Percentiles rank a stretch among this genome's conserved stretches.
phyloP scores from a whole-genome alignment of 2,329 filamentous ascomycete species.

The Exophiala lecanii-corni region DNA sequence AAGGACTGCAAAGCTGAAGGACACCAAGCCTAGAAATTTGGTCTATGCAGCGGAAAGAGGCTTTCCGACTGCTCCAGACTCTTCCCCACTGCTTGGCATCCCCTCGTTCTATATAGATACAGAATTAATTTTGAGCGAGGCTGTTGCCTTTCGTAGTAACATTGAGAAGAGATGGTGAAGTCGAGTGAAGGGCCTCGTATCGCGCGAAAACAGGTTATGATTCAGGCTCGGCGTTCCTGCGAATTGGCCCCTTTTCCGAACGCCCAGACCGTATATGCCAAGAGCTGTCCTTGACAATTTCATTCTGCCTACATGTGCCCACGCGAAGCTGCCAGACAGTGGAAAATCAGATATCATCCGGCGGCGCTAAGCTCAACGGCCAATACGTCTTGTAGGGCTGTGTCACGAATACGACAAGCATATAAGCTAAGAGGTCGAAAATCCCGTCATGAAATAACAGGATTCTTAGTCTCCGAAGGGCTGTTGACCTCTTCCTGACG shows the following conservation, averaged over 20 bases:
- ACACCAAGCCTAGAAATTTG: neutral
- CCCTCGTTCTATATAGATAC: neutral
- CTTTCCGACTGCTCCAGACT: neutral
- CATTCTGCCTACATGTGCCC: neutral
- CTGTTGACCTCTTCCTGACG: no score
- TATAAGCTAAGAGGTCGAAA: no score
- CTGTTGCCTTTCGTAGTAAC: neutral
- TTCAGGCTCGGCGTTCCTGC: neutral
- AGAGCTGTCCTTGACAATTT: neutral
- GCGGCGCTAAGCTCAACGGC: no score
- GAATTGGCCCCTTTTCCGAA: no score
- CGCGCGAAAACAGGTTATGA: neutral
- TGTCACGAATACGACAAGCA: no score
- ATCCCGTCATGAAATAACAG: no score
- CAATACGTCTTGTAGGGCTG: no score
- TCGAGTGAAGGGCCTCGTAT: neutral
- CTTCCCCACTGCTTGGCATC: neutral
- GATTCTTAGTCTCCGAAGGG: no score
- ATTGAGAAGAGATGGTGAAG: conserved; percentile 1
- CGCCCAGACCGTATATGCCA: neutral
- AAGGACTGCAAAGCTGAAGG: neutral
- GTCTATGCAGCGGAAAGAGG: neutral
- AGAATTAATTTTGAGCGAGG: neutral
- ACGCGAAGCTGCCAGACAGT: no score
- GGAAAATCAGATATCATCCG: no score